Evolutionary conservation across 768 basidiomycete species (phyloP).

Genomic region (Pleurotus ostreatus): DNA sequence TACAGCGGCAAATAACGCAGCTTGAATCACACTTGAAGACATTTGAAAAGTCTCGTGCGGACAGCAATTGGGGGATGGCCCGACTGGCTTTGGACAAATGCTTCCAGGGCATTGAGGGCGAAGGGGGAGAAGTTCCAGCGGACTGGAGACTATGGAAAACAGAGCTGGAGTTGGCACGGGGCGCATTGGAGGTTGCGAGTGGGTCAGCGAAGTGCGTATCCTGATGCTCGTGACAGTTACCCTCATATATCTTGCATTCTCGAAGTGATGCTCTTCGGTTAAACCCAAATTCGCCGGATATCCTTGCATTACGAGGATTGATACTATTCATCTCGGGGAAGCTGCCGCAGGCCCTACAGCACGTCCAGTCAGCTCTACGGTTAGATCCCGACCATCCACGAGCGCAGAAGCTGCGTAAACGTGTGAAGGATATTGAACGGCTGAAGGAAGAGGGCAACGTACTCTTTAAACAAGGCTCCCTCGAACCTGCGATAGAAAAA

Average conservation of each 20-base stretch:
- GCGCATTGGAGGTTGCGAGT: constrained; percentile 71
- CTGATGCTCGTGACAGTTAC: background rate
- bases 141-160: constrained; percentile 82
- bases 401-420: constrained; percentile 68
- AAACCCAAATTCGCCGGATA: constrained; percentile 73
- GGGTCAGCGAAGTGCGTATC: constrained; percentile 66
- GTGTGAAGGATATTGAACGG: constrained; percentile 78
- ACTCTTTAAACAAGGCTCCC: constrained; percentile 60
- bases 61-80: constrained; percentile 74
- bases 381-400: constrained; percentile 74
- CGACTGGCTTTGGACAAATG: constrained; percentile 79
- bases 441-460: constrained; percentile 83
- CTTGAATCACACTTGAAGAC: constrained; percentile 66
- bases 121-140: constrained; percentile 69
- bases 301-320: constrained; percentile 71
- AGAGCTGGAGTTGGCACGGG: constrained; percentile 70
- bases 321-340: constrained; percentile 74
- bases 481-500: constrained; percentile 59
- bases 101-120: constrained; percentile 65
- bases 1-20: constrained; percentile 55
- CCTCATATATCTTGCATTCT: constrained; percentile 1
- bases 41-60: constrained; percentile 50
- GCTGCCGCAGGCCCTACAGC: constrained; percentile 67
- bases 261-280: constrained; percentile 70
- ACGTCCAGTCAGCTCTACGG: constrained; percentile 66